These are phyloP conservation scores for Populus euphratica DNA, from an alignment of 345 rosid genomes.

Conservation along the genomic window DNA sequence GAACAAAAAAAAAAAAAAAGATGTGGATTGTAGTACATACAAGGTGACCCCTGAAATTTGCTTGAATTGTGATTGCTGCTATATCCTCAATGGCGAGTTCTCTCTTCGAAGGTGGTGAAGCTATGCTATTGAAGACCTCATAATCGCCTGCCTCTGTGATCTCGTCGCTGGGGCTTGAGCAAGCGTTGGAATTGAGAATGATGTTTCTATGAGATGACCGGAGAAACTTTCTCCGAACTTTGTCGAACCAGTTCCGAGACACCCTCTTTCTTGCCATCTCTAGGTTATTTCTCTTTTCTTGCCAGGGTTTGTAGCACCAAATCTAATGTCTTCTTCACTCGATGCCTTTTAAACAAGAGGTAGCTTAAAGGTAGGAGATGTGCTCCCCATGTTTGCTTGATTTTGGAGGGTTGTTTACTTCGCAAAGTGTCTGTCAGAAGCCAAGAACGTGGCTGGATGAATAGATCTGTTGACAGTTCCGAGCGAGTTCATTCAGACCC, in stretches of 20 bases:
- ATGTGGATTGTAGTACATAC: conserved; percentile 28
- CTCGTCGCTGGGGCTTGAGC: conserved; percentile 13
- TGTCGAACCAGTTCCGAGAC: conserved; percentile 35
- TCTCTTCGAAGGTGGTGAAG: conserved; percentile 3
- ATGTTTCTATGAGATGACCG: conserved; percentile 16
- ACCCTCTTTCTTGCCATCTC: conserved; percentile 24
- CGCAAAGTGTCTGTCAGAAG: conserved; percentile 1
- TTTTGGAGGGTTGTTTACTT: background rate
- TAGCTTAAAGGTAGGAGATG: conserved; percentile 24
- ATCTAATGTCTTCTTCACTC: conserved; percentile 9
- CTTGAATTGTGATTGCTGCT: conserved; percentile 75
- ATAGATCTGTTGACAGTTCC: background rate
- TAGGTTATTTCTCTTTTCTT: background rate
- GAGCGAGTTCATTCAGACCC: background rate
- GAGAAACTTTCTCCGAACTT: conserved; percentile 30
- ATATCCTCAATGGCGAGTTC: conserved; percentile 30
- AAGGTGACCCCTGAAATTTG: conserved; percentile 80
- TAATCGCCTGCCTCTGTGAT: conserved; percentile 1
- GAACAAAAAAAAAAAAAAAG: background rate
- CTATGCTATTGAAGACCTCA: background rate
- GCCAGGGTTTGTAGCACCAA: background rate
- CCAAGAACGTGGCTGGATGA: conserved; percentile 15
- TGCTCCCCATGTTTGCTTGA: conserved; percentile 36
- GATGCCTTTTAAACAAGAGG: background rate
- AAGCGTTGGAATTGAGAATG: conserved; percentile 15